Base-by-base conservation (phyloP, 2,329 filamentous ascomycete species). In the Penicillium sp. region DNA sequence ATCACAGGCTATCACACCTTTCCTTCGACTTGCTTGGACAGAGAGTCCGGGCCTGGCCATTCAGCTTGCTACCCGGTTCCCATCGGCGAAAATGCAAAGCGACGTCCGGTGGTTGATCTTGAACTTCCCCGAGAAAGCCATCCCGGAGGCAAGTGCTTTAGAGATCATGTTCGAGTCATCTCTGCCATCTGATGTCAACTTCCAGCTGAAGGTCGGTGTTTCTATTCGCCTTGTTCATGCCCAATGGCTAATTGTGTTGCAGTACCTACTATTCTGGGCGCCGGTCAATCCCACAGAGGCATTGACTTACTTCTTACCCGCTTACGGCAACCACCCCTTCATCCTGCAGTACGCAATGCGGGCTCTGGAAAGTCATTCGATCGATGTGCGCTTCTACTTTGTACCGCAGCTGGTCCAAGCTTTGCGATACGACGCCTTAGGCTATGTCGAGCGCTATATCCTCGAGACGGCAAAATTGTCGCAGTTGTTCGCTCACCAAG, bases 351-450 rank as follows among this genome's bases (percentile, higher is more conserved):
- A 97, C 73, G 94, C 94, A 1, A 96, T 99, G 87, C 86, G 92
- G 66, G 90, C 94, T 3, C 76, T 99, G 46, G 94, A 99, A 70
- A 92, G 89, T 64, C 94, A 99, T 68, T 88, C 92, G 0, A 88
- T 97, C n/a, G 94, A 97, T 70, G 87, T 97, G 20, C 96, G 93
- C 0, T 99, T 99, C 81, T 99, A 97, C 76, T 97, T 97, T 69
- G 94, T 99, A 2, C 94, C 95, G 6, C 94, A 99, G 71, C 95
- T 99, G 65, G 94, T 99, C 14, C 94, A 99, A 73, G 89, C 90
- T 42, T 82, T 99, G 42, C 88, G 94, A 51, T 97, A 97, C 67
- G 94, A 99, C 79, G 84, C 83, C 12, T 81, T 99, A 23, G 94
- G 94, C 53, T 99, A 99, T 69, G 92, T 97, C 2, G 92, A 97